phyloP scores from a whole-genome alignment of 2,329 filamentous ascomycete genomes.

The Clarireedia homoeocarpa region DNA sequence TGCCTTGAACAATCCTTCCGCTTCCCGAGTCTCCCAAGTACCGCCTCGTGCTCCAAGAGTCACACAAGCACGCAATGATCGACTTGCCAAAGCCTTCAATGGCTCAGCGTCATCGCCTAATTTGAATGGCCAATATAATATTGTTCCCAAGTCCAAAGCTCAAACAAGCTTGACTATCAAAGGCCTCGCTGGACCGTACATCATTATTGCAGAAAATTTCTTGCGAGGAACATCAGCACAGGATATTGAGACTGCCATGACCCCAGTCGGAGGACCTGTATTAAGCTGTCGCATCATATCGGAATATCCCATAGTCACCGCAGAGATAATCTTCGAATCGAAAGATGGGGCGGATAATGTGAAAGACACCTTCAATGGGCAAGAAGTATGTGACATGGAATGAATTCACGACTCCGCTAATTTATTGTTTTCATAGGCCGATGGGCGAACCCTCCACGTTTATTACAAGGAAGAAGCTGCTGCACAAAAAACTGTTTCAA shows the following conservation, averaged over 20 bases:
- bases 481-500: constrained; percentile 1
- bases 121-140: constrained; percentile 28
- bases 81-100: constrained; percentile 21
- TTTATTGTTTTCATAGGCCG: constrained; percentile 45
- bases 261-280: constrained; percentile 63
- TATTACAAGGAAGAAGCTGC: constrained; percentile 52
- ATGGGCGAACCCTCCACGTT: constrained; percentile 66
- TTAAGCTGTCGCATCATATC: constrained; percentile 60
- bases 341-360: constrained; percentile 67
- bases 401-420: not conserved
- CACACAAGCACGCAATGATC: constrained; percentile 23
- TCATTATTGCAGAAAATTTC: constrained; percentile 73
- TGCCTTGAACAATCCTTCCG: constrained; percentile 35
- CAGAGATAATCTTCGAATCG: constrained; percentile 67
- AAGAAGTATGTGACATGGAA: constrained; percentile 49
- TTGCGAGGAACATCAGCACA: constrained; percentile 73
- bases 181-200: constrained; percentile 64
- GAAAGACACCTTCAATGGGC: constrained; percentile 69
- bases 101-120: constrained; percentile 26
- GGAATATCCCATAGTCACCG: constrained; percentile 63
- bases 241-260: constrained; percentile 77
- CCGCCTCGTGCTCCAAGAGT: constrained; percentile 27
- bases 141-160: constrained; percentile 30
- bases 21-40: constrained; percentile 34
- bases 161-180: constrained; percentile 56